Base-by-base conservation (phyloP, 1,284 basidiomycete species). In the Pseudozyma flocculosa region DNA sequence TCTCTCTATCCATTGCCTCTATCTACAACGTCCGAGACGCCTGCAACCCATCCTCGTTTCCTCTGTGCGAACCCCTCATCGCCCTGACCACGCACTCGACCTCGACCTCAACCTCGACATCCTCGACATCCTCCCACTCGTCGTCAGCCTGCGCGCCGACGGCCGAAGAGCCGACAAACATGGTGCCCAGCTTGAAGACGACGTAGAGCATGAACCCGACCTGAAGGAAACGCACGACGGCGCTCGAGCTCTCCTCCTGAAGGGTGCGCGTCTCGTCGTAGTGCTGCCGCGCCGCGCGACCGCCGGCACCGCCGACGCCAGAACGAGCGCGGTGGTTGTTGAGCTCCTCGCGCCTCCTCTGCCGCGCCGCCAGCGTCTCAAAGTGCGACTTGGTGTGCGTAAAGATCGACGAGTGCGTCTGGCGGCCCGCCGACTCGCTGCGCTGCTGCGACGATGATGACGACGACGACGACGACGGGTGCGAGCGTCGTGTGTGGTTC, bases 141-240 rank as follows among this genome's bases (percentile, higher is more conserved):
- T n/a, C n/a, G n/a, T n/a, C n/a, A n/a, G n/a, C n/a, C n/a, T n/a
- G n/a, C n/a, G n/a, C n/a, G n/a, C n/a, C n/a, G n/a, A n/a, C n/a
- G n/a, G n/a, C n/a, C n/a, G n/a, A n/a, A n/a, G n/a, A n/a, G n/a
- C 26, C 26, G 5, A 51, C 50, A 14, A 66, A 66, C 19, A 54
- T 48, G 15, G 52, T 60, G 0, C 68, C 68, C 1, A 54, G 54
- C 55, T 67, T 70, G 18, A 58, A 68, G 7, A 68, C 54, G 37
- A 63, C 11, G 21, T 45, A 54, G 24, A 75, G n/a, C 47, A 71
- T 44, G 5, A 61, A 53, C 2, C 59, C 45, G 15, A 74, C 70
- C 53, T 75, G 73, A 1, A 59, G 42, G 34, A 75, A 71, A 13
- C 72, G 48, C 4, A 65, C 37, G 7, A 72, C n/a, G 3, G 67